phyloP scores from a whole-genome alignment of 108 stramenopile genomes.

The Schizochytrium sp. region DNA sequence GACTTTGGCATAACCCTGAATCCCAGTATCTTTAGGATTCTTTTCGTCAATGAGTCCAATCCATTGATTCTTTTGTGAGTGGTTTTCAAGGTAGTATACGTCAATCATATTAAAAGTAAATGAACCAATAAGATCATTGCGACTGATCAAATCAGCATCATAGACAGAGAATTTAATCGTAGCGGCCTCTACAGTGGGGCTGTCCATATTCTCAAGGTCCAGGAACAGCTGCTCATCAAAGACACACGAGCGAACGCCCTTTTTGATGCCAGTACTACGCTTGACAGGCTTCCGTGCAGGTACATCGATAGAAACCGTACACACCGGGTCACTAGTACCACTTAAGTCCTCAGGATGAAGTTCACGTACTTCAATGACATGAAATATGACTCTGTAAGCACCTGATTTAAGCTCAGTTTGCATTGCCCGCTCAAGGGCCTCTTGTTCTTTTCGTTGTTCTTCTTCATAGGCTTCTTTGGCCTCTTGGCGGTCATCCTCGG shows the following conservation, averaged over 20 bases:
- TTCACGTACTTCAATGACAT: slow-evolving; percentile 76
- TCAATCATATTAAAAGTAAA: slow-evolving; percentile 61
- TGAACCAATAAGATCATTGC: slow-evolving; percentile 69
- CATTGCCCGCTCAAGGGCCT: slow-evolving; percentile 60
- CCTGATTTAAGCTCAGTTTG: slow-evolving; percentile 68
- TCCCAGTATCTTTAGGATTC: slow-evolving; percentile 70
- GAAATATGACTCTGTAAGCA: slow-evolving; percentile 78
- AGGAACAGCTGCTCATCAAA: slow-evolving; percentile 75
- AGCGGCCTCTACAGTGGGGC: slow-evolving; percentile 68
- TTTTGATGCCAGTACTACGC: neutral
- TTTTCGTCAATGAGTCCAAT: slow-evolving; percentile 76
- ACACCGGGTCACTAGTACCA: slow-evolving; percentile 74
- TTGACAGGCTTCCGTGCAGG: slow-evolving; percentile 66
- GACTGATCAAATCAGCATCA: slow-evolving; percentile 62
- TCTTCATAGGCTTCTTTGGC: slow-evolving; percentile 26
- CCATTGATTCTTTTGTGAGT: slow-evolving; percentile 78
- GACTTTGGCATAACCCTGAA: slow-evolving; percentile 77
- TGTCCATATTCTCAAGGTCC: slow-evolving; percentile 67
- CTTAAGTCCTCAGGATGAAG: slow-evolving; percentile 76
- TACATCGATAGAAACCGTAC: slow-evolving; percentile 67
- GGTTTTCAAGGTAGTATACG: slow-evolving; percentile 68
- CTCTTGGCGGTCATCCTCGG: slow-evolving; percentile 34
- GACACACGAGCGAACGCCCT: slow-evolving; percentile 62
- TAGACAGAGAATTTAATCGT: slow-evolving; percentile 64
- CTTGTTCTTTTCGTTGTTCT: neutral